These are phyloP conservation scores for Massarina eburnea DNA, from an alignment of 2,329 filamentous ascomycete genomes.

Conservation along the genomic window DNA sequence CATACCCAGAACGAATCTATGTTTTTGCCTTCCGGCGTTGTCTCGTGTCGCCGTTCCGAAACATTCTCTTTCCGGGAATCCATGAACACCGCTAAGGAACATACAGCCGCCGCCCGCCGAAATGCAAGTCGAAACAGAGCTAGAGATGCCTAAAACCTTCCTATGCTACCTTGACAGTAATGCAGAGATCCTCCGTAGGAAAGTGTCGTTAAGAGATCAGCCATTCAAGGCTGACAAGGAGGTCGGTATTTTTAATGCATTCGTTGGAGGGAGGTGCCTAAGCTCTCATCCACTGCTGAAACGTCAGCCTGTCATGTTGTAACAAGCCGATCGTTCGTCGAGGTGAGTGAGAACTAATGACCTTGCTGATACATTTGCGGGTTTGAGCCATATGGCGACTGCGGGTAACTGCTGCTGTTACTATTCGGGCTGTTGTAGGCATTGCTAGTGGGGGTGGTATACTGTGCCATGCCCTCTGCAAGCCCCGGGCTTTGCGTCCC, in stretches of 20 bases:
- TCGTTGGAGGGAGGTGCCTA: conserved; percentile 24
- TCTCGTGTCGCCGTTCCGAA: conserved; percentile 14
- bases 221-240: conserved; percentile 11
- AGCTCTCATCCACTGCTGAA: conserved; percentile 25
- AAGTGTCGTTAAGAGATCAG: conserved; percentile 26
- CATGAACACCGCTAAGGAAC: conserved; percentile 36
- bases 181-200: conserved; percentile 24
- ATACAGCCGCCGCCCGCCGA: conserved; percentile 43
- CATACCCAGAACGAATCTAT: conserved; percentile 5
- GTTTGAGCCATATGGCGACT: conserved; percentile 53
- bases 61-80: conserved; percentile 10
- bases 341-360: conserved; percentile 25
- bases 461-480: conserved; percentile 54
- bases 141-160: conserved; percentile 30
- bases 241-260: conserved; percentile 13
- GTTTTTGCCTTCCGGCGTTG: conserved; percentile 5
- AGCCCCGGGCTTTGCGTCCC: conserved; percentile 48
- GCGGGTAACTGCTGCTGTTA: conserved; percentile 53
- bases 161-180: conserved; percentile 23
- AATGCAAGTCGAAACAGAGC: conserved; percentile 39
- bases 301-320: conserved; percentile 13
- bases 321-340: conserved; percentile 8
- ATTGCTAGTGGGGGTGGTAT: conserved; percentile 45
- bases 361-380: conserved; percentile 52
- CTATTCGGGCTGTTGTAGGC: conserved; percentile 47